phyloP scores from a whole-genome alignment of 768 basidiomycete species.

The Suillus subalutaceus region DNA sequence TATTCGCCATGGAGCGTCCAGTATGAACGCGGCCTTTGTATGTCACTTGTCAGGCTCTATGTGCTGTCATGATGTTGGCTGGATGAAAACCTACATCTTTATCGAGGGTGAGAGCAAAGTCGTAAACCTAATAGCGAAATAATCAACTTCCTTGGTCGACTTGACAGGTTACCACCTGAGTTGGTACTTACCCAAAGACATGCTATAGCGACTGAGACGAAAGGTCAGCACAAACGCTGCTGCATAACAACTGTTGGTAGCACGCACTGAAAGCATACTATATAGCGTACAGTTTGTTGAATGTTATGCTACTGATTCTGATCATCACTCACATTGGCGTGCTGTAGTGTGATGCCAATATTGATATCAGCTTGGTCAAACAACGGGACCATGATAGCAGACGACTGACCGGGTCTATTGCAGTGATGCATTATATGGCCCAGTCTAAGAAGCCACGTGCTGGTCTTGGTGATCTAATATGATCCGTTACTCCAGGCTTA shows the following conservation, averaged over 20 bases:
- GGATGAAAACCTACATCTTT: background rate
- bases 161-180: background rate
- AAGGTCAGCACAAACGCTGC: background rate
- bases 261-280: background rate
- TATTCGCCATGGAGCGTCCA: background rate
- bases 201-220: background rate
- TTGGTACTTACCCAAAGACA: background rate
- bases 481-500: background rate
- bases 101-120: background rate
- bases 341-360: background rate
- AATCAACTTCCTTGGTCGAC: background rate
- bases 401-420: slow-evolving; percentile 42
- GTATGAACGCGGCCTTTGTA: background rate
- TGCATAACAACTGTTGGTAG: background rate
- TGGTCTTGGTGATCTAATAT: background rate
- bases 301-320: background rate
- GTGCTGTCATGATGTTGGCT: background rate
- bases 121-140: background rate
- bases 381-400: background rate
- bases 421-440: background rate
- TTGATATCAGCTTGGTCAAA: background rate
- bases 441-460: too few species aligned
- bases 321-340: background rate
- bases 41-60: background rate
- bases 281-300: background rate